These are phyloP conservation scores for Thozetella sp. DNA, from an alignment of 495 filamentous ascomycete genomes.

Conservation along the genomic window DNA sequence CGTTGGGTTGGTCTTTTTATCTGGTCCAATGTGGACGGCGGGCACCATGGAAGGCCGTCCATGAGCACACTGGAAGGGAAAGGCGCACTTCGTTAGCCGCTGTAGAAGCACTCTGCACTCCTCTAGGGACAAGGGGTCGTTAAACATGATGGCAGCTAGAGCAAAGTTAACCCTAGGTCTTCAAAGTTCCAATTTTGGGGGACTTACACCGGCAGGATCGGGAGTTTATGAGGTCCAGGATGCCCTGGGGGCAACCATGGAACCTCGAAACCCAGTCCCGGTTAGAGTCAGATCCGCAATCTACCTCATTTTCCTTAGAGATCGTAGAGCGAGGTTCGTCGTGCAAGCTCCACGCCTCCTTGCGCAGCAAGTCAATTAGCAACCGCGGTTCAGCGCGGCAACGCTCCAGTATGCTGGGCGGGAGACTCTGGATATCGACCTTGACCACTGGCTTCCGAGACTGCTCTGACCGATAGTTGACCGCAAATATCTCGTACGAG, in stretches of 20 bases:
- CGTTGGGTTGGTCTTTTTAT: background rate
- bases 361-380: constrained; percentile 69
- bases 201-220: constrained; percentile 76
- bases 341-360: constrained; percentile 66
- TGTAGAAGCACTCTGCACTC: constrained; percentile 69
- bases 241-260: constrained; percentile 69
- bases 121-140: constrained; percentile 66
- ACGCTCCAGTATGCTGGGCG: constrained; percentile 71
- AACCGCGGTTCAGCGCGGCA: constrained; percentile 72
- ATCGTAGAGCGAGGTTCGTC: constrained; percentile 18
- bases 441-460: constrained; percentile 8
- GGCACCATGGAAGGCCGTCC: constrained; percentile 80
- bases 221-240: constrained; percentile 89
- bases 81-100: constrained; percentile 66
- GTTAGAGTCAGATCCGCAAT: constrained; percentile 3
- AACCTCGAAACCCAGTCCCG: constrained; percentile 60
- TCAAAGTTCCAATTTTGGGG: too few species aligned
- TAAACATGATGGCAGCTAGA: constrained; percentile 89
- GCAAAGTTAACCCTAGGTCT: constrained; percentile 11
- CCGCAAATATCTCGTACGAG: constrained; percentile 44
- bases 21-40: constrained; percentile 57
- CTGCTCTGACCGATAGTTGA: background rate
- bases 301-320: background rate
- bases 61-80: constrained; percentile 94
- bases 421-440: constrained; percentile 61